A percentile compares a stretch with the other conserved stretches of the same genome.
Evolutionary conservation across 805 yeast species (phyloP).

Genomic region (Monosporozyma siamensis): DNA sequence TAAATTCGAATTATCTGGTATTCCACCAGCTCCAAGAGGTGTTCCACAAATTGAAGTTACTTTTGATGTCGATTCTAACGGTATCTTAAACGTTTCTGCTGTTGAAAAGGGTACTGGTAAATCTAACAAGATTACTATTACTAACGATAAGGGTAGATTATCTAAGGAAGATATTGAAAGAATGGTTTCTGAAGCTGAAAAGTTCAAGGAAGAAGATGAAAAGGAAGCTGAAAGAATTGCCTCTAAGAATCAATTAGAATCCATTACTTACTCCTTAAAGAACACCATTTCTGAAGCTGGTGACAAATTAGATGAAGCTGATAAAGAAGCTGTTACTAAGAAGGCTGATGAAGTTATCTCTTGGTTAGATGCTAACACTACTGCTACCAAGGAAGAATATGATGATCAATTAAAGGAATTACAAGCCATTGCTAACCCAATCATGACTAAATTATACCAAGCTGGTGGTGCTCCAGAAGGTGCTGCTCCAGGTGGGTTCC

Average conservation of each 20-base stretch:
- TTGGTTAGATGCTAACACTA: constrained; percentile 89
- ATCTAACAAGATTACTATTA: constrained; percentile 91
- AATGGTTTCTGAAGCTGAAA: constrained; percentile 97
- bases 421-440: constrained; percentile 93
- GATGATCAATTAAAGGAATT: constrained; percentile 93
- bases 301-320: constrained; percentile 70
- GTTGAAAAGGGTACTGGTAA: constrained; percentile 99
- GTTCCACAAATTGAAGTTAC: constrained; percentile 97
- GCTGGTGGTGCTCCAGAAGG: constrained; percentile 80
- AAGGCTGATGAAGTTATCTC: constrained; percentile 76
- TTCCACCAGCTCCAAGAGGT: constrained; percentile 99
- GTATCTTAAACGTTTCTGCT: constrained; percentile 94
- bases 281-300: constrained; percentile 66
- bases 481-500: constrained; percentile 54
- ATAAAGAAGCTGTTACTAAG: constrained; percentile 64
- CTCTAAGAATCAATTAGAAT: constrained; percentile 93
- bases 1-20: constrained; percentile 93
- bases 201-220: constrained; percentile 95
- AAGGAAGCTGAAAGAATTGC: constrained; percentile 86
- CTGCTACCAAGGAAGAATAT: constrained; percentile 89
- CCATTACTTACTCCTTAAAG: constrained; percentile 92
- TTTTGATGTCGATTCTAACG: constrained; percentile 94
- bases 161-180: constrained; percentile 96
- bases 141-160: constrained; percentile 98
- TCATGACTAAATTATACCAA: constrained; percentile 93